Evolutionary conservation across 441 rosid genomes (phyloP), one percentile per base, ranked within the genome.

Genomic region (Adansonia grandidieri): DNA sequence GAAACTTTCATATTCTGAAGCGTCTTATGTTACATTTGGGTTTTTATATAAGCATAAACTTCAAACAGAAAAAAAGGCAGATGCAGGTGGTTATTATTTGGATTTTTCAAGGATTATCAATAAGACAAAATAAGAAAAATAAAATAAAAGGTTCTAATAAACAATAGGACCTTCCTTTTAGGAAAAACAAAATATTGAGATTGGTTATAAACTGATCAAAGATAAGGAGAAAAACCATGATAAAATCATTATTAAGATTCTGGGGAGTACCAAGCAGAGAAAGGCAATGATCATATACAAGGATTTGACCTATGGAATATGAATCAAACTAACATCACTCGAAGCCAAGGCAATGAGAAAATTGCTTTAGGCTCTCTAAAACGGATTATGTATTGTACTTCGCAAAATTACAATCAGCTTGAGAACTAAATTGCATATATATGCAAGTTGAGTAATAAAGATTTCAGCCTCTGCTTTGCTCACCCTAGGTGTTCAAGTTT

Each of bases 391-490:
- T 24, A 24, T 28, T 20, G 5, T 22, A 70, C 20, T 50, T 50
- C 60, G 50, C 74, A 50, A 3, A 7, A n/a, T 70, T 1, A 70
- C 57, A 50, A 50, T 48, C 42, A 69, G 60, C 60, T 14, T 70
- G 44, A 14, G 14, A 24, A 70, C 74, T 50, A 70, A 15, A 50
- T 22, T 48, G 57, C 56, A 69, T 24, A 22, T 6, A 70, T 50
- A 24, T 50, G 60, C 20, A 50, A 7, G 3, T 24, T 24, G 50
- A 6, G 17, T 10, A 6, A 70, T 70, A 37, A 37, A 37, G 20
- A 50, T 70, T 14, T 24, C 60, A 50, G 45, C 60, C 74, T 24
- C 19, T 48, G 57, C 73, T 47, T 69, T 69, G 42, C 42, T 47
- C 73, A 47, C 9, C 32, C 10, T 19, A 47, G 9, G 56, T 68